A percentile compares a stretch with the other conserved stretches of the same genome.
Conservation (phyloP, 306 rosid genomes). For the Purshia tridentata region DNA sequence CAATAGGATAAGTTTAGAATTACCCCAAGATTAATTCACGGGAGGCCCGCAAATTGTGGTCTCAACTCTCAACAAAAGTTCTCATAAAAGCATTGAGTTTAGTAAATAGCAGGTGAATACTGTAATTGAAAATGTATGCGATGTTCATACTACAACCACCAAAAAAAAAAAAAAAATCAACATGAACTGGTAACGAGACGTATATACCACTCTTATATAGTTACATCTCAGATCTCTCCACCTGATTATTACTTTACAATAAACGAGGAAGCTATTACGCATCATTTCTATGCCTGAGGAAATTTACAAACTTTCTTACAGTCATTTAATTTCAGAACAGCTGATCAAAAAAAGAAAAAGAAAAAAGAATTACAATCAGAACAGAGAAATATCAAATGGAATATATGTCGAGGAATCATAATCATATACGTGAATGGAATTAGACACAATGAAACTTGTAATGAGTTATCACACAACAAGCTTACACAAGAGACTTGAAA, state of each 20-base stretch:
- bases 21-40: too few relatives aligned
- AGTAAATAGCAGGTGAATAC: background rate
- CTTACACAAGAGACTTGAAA: slow-evolving; percentile 48
- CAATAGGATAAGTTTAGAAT: too few relatives aligned
- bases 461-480: slow-evolving; percentile 1
- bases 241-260: slow-evolving; percentile 13
- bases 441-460: slow-evolving; percentile 23
- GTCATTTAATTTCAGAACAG: slow-evolving; percentile 29
- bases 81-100: too few relatives aligned
- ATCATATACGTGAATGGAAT: slow-evolving; percentile 27
- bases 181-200: background rate
- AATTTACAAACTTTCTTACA: slow-evolving; percentile 42
- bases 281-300: slow-evolving; percentile 11
- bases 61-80: too few relatives aligned
- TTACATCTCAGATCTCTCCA: background rate
- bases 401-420: slow-evolving; percentile 21
- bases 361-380: slow-evolving; percentile 24
- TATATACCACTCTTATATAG: slow-evolving; percentile 8
- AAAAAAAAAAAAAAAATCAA: background rate
- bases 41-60: too few relatives aligned
- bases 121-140: too few relatives aligned
- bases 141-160: background rate
- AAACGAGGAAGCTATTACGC: slow-evolving; percentile 19
- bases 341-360: background rate
- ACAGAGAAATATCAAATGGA: background rate